Evolutionary conservation across 805 yeast genomes (phyloP), one percentile per base, ranked within the genome.

Genomic region (Candida dendrica): DNA sequence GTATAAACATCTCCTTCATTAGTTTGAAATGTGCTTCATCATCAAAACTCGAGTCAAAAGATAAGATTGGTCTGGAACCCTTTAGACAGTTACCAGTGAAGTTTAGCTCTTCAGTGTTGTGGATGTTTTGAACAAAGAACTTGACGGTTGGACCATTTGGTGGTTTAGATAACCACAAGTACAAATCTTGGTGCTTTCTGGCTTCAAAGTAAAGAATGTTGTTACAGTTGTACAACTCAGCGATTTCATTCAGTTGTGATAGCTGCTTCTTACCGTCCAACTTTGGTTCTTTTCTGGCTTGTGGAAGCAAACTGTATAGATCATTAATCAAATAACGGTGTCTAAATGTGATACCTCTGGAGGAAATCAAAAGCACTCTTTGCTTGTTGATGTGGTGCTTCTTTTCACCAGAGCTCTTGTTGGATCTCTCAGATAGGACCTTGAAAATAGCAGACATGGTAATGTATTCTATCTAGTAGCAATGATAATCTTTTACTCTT

Each of bases 91-190:
- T 93, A 40, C 98, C 98, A 11, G 96, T 89, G 68, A 93, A 93
- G 61, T 93, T 90, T 49, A 93, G 72, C 65, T 93, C 98, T 58
- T 90, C 96, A 72, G 89, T 78, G 29, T 98, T 93, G 64, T 93
- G 98, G 66, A 93, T 72, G 65, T 93, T 93, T 66, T 91, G 96
- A 45, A 93, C 75, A 60, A 84, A 93, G 64, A 93, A 91, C 65
- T 93, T 93, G 56, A 86, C 69, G 19, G 97, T 91, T 45, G 98
- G 98, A 1, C 98, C 98, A 61, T 93, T 91, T 35, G 98, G 98
- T 24, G 98, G 93, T 65, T 93, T 91, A 29, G 96, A 78, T 49
- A 93, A 63, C 96, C 97, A 93, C 63, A 93, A 64, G 63, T 93
- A 93, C 57, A 93, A 77, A 66, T 93, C 98, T 64, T 81, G 85